Base-by-base conservation (phyloP, 2,329 filamentous ascomycete species). In the Fusarium mundagurra region DNA sequence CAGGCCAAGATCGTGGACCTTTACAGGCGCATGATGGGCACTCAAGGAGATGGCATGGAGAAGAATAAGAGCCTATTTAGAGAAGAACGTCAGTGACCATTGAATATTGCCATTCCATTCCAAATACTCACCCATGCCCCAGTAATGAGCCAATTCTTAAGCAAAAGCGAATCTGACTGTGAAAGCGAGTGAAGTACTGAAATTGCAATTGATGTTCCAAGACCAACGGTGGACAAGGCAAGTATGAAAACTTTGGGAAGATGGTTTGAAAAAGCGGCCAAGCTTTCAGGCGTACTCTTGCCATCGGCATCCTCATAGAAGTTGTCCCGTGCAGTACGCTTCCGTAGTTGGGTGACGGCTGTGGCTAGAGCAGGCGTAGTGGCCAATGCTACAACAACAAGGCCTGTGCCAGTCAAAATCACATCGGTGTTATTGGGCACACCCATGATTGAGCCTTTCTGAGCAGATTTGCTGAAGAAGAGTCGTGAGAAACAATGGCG, bases 251-350 rank as follows among this genome's bases (percentile, higher is more conserved):
- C 70, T 78, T 92, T 92, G 61, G 91, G 87, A 65, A 86, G 77
- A 65, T 84, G 88, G 72, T 89, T 88, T 34, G 92, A 92, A 78
- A 92, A 95, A 44, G 85, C 86, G 29, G 86, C 86, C 60, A 90
- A 80, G 4, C 91, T 90, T 78, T 92, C 90, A 45, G 89, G 86
- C 0, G 90, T 92, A 38, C 91, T 92, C 72, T 88, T 86, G 55
- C 93, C 93, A 82, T 95, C 93, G 70, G 87, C 83, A 78, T 95
- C 93, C 75, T 91, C 84, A 77, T 95, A 95, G 18, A 86, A 83
- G 17, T 86, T 82, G 45, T 87, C 83, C 65, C 82, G 83, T 14
- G 83, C 81, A 9, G 78, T 79, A 31, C 81, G 80, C 44, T 79
- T 76, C 38, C 80, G 82, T 41, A 81, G 67, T 66, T 86, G 84